A percentile compares a stretch with the other conserved stretches of the same genome.
These are phyloP conservation scores for Rhodosporidiobolus odoratus DNA, from an alignment of 768 basidiomycete species.

Conservation along the genomic window DNA sequence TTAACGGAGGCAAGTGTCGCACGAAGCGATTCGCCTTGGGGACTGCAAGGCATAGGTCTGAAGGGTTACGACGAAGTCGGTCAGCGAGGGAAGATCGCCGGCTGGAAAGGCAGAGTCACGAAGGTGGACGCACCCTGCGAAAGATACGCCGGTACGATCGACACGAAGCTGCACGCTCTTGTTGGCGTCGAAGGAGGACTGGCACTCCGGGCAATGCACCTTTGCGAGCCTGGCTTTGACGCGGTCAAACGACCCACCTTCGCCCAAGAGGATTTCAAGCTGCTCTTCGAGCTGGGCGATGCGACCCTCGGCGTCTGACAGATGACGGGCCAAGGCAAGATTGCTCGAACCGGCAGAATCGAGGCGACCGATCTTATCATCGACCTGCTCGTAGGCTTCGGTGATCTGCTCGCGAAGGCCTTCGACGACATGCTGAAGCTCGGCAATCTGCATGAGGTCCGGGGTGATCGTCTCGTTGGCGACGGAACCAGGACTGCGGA, in stretches of 20 bases:
- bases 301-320: constrained; percentile 28
- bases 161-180: constrained; percentile 22
- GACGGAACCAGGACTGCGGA: constrained; percentile 51
- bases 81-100: too few relatives aligned
- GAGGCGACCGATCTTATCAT: constrained; percentile 79
- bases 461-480: constrained; percentile 55
- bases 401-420: constrained; percentile 55
- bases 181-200: constrained; percentile 34
- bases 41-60: constrained; percentile 1
- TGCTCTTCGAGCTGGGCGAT: constrained; percentile 39
- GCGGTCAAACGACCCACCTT: constrained; percentile 23
- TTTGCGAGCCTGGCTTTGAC: constrained; percentile 25
- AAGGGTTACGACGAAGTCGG: neutral
- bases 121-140: constrained; percentile 12
- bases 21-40: constrained; percentile 26
- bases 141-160: constrained; percentile 10
- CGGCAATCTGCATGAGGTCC: constrained; percentile 64
- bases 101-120: neutral
- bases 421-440: constrained; percentile 55
- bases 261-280: constrained; percentile 28
- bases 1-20: constrained; percentile 52
- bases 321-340: constrained; percentile 33
- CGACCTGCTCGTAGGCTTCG: constrained; percentile 73
- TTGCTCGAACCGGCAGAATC: constrained; percentile 56
- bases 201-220: constrained; percentile 38